Conservation (phyloP, 2,329 filamentous ascomycete genomes). For the Phialocephala subalpina region DNA sequence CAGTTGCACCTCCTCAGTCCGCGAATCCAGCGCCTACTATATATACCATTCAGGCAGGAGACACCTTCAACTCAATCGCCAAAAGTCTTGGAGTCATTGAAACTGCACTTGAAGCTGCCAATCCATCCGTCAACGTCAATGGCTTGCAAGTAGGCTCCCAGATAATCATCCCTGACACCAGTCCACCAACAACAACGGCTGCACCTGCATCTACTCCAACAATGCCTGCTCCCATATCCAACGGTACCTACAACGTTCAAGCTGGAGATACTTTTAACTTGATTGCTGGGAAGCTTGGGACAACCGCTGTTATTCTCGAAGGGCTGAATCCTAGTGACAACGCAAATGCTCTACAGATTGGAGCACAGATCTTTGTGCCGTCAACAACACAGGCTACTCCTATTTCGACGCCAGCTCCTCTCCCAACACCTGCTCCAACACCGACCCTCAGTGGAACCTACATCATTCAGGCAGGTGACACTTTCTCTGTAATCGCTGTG, state of each 20-base stretch:
- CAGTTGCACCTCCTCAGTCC: constrained; percentile 3
- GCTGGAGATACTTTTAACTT: constrained; percentile 17
- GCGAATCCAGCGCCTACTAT: background rate
- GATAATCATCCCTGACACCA: constrained; percentile 23
- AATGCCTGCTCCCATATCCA: too few relatives aligned
- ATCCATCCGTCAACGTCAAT: constrained; percentile 15
- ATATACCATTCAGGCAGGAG: constrained; percentile 21
- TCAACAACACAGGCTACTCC: too few relatives aligned
- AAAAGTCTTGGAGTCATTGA: constrained; percentile 12
- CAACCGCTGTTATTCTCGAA: constrained; percentile 4
- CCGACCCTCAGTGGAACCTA: constrained; percentile 8
- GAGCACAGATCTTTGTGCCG: background rate
- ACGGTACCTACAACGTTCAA: constrained; percentile 14
- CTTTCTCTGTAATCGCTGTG: constrained; percentile 17
- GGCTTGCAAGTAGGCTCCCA: constrained; percentile 22
- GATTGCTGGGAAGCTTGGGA: constrained; percentile 10
- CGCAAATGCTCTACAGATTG: background rate
- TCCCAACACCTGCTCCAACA: constrained; percentile 6
- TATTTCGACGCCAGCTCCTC: too few relatives aligned
- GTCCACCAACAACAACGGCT: background rate
- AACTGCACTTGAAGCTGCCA: constrained; percentile 14
- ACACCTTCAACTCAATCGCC: constrained; percentile 22
- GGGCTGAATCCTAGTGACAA: constrained; percentile 13
- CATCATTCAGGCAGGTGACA: constrained; percentile 22
- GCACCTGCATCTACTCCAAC: background rate